Evolutionary conservation across 2,329 filamentous ascomycete species (phyloP), one percentile per base, ranked within the genome.

Genomic region (Metarhizium album): DNA sequence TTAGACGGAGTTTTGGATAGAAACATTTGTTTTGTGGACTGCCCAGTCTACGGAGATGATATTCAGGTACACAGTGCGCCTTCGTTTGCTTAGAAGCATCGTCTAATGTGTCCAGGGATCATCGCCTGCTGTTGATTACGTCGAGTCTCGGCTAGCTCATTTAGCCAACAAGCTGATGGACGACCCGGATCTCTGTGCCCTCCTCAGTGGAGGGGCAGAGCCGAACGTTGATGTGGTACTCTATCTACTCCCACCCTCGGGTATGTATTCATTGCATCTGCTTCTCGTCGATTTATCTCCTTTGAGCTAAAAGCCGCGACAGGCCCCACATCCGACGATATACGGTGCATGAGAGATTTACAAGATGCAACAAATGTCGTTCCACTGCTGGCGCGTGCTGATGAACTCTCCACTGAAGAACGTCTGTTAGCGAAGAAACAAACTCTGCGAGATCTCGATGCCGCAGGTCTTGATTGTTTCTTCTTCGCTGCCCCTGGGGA

Each of bases 11-110:
- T 96, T 38, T 71, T 97, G 45, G 91, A 97, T 63, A 80, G 91
- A 29, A 98, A 98, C 62, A 70, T 98, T 4, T 95, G 89, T 66
- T 96, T 98, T 63, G 83, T 96, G 52, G 91, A 97, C 68, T 91
- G 87, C 2, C 81, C 85, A 11, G 83, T 83, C 13, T 82, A 80
- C 64, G 70, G 74, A 40, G 70, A 64, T 56, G 74, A 73, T 45
- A 73, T 70, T 45, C 78, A 76, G 37, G 75, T 82, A 67, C 54
- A 77, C 4, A 8, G 27, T 47, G 11, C 18, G 22, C n/a, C 13
- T 16, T n/a, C 3, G 11, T 43, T 66, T 46, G 5, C 40, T 20
- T 11, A 16, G 3, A 29, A n/a, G 5, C 11, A 45, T 29, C 37
- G 20, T 43, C 47, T 48, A 37, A 46, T 20, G 29, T 20, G 11